A percentile compares a stretch with the other conserved stretches of the same genome.
Evolutionary conservation across 1,284 basidiomycete genomes (phyloP).

Genomic region (Lentinula novae-zelandiae): DNA sequence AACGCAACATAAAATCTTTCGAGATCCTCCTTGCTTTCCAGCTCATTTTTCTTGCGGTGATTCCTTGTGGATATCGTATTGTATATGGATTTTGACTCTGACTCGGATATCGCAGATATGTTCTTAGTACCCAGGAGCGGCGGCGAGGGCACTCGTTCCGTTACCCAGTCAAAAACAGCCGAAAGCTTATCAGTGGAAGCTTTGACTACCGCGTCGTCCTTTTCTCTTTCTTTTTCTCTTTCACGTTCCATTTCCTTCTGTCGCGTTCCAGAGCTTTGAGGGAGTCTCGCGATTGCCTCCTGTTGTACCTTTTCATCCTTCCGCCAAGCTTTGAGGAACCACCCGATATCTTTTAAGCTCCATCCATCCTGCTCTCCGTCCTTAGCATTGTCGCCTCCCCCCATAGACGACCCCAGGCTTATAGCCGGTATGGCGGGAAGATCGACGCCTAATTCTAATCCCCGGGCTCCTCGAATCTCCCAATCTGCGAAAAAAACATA

Average conservation of each 20-base stretch:
- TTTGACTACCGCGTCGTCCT: conserved; percentile 56
- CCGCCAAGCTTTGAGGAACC: conserved; percentile 57
- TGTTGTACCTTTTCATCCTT: conserved; percentile 41
- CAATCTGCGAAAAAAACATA: conserved; percentile 52
- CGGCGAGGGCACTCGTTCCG: conserved; percentile 60
- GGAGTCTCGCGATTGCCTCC: conserved; percentile 15
- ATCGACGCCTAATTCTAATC: conserved; percentile 63
- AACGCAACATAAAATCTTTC: conserved; percentile 77
- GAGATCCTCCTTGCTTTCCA: conserved; percentile 58
- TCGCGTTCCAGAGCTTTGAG: conserved; percentile 4
- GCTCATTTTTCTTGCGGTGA: conserved; percentile 34
- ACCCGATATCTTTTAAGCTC: conserved; percentile 49
- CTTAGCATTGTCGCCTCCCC: not conserved
- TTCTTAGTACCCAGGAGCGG: conserved; percentile 16
- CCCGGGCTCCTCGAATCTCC: conserved; percentile 85
- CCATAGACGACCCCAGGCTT: conserved; percentile 26
- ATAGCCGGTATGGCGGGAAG: conserved; percentile 46
- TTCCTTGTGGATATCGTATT: not conserved
- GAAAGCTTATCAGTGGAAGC: conserved; percentile 69
- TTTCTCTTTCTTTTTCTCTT: conserved; percentile 27
- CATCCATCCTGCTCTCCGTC: not conserved
- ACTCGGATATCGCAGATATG: conserved; percentile 20
- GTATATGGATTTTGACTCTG: not conserved
- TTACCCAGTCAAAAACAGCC: conserved; percentile 71
- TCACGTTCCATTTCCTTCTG: conserved; percentile 25